These are phyloP conservation scores for Schrenkiella parvula DNA, from an alignment of 345 rosid species.

Conservation along the genomic window DNA sequence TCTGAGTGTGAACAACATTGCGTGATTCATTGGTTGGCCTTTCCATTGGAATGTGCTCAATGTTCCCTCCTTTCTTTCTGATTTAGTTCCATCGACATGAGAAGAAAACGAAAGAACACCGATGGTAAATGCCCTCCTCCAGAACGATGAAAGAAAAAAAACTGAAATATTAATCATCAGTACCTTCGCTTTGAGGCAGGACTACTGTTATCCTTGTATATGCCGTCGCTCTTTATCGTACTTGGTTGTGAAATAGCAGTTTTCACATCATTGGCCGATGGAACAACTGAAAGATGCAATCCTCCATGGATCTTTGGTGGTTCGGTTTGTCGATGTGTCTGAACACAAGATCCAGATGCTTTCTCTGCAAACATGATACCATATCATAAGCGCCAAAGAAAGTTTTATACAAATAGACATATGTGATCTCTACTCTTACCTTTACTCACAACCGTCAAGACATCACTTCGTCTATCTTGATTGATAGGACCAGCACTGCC, in stretches of 20 bases:
- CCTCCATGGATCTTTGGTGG: slow-evolving; percentile 31
- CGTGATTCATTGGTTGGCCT: slow-evolving; percentile 54
- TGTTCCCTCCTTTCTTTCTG: slow-evolving; percentile 62
- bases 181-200: slow-evolving; percentile 67
- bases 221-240: slow-evolving; percentile 40
- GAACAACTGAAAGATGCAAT: slow-evolving; percentile 35
- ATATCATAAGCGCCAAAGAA: neutral
- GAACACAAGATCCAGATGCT: slow-evolving; percentile 40
- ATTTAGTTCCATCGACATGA: slow-evolving; percentile 16
- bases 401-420: neutral
- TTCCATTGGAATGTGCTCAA: slow-evolving; percentile 40
- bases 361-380: slow-evolving; percentile 40
- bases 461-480: slow-evolving; percentile 47
- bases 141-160: neutral
- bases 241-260: slow-evolving; percentile 39
- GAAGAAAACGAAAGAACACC: neutral
- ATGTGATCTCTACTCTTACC: slow-evolving; percentile 36
- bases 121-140: slow-evolving; percentile 1
- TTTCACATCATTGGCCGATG: slow-evolving; percentile 41
- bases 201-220: slow-evolving; percentile 42
- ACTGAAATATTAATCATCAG: slow-evolving; percentile 8
- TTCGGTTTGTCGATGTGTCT: slow-evolving; percentile 33
- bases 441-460: slow-evolving; percentile 33
- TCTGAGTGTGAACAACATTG: slow-evolving; percentile 52
- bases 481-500: slow-evolving; percentile 40